Evolutionary conservation across 2,329 filamentous ascomycete genomes (phyloP).

Genomic region (Myriosclerotinia curreyana): DNA sequence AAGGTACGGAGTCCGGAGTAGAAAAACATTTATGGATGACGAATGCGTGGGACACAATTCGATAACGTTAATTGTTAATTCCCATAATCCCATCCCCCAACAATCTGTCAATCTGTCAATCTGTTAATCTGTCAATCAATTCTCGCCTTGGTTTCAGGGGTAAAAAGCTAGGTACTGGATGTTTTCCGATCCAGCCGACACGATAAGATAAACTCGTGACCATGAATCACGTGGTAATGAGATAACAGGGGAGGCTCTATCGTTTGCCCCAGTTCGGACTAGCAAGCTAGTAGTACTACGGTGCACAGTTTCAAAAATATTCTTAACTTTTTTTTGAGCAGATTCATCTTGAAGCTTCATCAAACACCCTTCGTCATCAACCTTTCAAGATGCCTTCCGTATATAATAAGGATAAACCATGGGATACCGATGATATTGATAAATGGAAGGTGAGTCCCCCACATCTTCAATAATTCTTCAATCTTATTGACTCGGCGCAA

Average conservation of each 20-base stretch:
- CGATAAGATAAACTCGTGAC: neutral
- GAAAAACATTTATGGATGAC: conserved; percentile 14
- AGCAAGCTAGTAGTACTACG: conserved; percentile 12
- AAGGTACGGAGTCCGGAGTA: neutral
- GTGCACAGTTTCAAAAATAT: conserved; percentile 18
- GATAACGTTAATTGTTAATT: conserved; percentile 20
- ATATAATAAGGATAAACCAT: conserved; percentile 85
- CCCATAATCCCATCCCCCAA: no score
- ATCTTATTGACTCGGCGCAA: neutral
- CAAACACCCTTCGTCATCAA: conserved; percentile 26
- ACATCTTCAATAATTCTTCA: neutral
- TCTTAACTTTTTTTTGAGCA: conserved; percentile 25
- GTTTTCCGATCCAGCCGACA: neutral
- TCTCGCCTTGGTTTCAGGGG: conserved; percentile 20
- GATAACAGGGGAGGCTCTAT: no score
- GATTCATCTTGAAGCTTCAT: conserved; percentile 15
- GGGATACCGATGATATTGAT: conserved; percentile 96
- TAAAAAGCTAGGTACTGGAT: neutral
- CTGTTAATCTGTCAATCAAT: conserved; percentile 13
- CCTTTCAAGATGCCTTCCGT: conserved; percentile 71
- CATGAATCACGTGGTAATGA: fast-evolving
- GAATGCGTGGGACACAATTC: conserved; percentile 17
- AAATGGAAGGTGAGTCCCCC: conserved; percentile 72
- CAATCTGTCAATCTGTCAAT: conserved; percentile 6
- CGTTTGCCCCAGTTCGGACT: neutral